Conservation (phyloP, 2,329 filamentous ascomycete species). For the Pseudogymnoascus sp. region DNA sequence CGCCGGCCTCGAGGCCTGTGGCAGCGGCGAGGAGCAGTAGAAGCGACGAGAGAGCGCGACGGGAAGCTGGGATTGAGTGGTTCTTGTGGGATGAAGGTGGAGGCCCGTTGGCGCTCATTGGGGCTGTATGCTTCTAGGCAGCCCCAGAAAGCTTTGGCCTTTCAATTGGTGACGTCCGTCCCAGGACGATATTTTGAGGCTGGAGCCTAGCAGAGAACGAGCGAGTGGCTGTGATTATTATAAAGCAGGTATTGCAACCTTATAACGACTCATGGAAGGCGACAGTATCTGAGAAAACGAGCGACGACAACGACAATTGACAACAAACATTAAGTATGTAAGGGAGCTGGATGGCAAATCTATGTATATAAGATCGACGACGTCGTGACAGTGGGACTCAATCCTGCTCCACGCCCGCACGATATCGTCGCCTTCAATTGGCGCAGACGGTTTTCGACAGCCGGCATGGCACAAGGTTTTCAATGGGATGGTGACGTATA, state of each 20-base stretch:
- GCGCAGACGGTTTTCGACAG: not conserved
- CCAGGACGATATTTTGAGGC: not conserved
- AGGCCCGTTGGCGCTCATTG: not conserved
- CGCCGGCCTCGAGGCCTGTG: conserved; percentile 14
- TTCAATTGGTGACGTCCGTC: conserved; percentile 1
- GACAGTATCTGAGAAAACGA: conserved; percentile 10
- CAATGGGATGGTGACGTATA: not conserved
- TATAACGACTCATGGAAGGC: not conserved
- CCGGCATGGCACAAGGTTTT: not conserved
- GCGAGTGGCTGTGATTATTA: not conserved
- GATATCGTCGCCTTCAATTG: conserved; percentile 1
- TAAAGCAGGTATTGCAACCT: not conserved
- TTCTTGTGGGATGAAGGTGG: not conserved
- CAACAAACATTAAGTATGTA: not conserved
- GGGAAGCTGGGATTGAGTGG: not conserved
- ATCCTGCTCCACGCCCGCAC: not conserved
- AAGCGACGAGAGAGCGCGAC: not conserved
- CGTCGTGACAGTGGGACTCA: not conserved
- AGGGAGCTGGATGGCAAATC: not conserved
- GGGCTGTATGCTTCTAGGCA: not conserved
- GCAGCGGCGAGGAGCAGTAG: conserved; percentile 21
- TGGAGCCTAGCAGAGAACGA: not conserved
- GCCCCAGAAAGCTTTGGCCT: not conserved
- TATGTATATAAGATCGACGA: conserved; percentile 2
- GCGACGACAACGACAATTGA: not conserved